Evolutionary conservation across 78 protist genomes (phyloP).

Genomic region (Dictyostelium capitatum): DNA sequence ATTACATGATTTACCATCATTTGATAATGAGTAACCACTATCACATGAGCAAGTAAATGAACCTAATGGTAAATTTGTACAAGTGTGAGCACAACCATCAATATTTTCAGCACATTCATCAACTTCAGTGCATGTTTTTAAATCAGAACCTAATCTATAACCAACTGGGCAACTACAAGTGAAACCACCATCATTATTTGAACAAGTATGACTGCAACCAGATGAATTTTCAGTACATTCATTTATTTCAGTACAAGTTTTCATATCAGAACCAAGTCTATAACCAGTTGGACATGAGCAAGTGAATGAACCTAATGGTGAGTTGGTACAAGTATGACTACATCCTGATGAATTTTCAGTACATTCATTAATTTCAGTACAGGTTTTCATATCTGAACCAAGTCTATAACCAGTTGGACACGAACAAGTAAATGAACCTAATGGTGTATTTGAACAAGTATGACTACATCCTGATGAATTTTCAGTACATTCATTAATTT

Average conservation of each 20-base stretch:
- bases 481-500: neutral
- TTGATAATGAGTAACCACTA: neutral
- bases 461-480: neutral
- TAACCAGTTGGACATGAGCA: constrained; percentile 10
- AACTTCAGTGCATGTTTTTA: too few relatives aligned
- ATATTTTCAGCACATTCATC: too few relatives aligned
- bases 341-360: neutral
- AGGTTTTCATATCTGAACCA: neutral
- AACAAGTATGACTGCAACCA: neutral
- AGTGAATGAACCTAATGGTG: neutral
- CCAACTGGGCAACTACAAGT: neutral
- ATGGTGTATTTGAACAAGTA: neutral
- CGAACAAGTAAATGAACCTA: neutral
- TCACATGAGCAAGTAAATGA: neutral
- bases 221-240: neutral
- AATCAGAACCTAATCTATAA: neutral
- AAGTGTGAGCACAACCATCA: too few relatives aligned
- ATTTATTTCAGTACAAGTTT: neutral
- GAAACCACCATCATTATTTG: neutral
- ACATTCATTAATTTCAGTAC: constrained; percentile 10
- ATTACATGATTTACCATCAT: neutral
- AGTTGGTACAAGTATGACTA: neutral
- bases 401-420: neutral
- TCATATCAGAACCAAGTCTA: neutral
- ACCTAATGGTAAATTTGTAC: neutral